Conservation (phyloP, 768 basidiomycete species). For the Suillus sp. region DNA sequence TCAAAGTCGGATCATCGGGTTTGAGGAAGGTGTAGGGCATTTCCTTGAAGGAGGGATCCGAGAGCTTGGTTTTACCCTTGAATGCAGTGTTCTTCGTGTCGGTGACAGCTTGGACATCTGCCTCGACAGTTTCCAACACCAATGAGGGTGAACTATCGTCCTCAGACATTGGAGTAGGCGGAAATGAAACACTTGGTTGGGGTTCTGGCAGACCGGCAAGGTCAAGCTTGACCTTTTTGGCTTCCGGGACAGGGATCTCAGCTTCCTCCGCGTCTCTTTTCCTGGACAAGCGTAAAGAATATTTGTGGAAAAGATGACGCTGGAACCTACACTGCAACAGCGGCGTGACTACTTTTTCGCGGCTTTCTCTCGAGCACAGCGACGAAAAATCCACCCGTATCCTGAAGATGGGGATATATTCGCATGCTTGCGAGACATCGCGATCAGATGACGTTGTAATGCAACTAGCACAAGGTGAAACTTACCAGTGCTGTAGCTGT, state of each 20-base stretch:
- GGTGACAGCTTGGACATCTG: constrained; percentile 3
- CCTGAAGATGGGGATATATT: constrained; percentile 93
- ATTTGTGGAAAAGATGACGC: not conserved
- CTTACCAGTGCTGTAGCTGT: constrained; percentile 74
- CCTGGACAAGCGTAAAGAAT: constrained; percentile 22
- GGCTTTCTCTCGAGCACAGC: constrained; percentile 72
- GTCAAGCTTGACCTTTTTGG: constrained; percentile 52
- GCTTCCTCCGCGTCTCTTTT: constrained; percentile 54
- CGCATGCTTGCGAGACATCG: constrained; percentile 57
- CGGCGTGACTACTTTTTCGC: constrained; percentile 9
- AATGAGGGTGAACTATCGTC: not conserved
- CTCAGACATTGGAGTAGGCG: constrained; percentile 6
- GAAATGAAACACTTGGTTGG: constrained; percentile 2
- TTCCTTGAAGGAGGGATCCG: constrained; percentile 69
- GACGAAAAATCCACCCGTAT: constrained; percentile 98
- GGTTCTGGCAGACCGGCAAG: constrained; percentile 20
- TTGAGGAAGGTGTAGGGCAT: constrained; percentile 87
- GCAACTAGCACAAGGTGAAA: constrained; percentile 1
- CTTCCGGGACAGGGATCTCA: constrained; percentile 40
- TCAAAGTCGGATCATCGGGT: constrained; percentile 68
- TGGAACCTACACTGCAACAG: constrained; percentile 18
- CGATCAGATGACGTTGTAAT: not conserved
- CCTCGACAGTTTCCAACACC: constrained; percentile 9
- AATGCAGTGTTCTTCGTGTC: constrained; percentile 1
- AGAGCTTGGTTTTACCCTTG: constrained; percentile 19